Evolutionary conservation across 2,329 filamentous ascomycete genomes (phyloP).

Genomic region (Aspergillus neoniger): DNA sequence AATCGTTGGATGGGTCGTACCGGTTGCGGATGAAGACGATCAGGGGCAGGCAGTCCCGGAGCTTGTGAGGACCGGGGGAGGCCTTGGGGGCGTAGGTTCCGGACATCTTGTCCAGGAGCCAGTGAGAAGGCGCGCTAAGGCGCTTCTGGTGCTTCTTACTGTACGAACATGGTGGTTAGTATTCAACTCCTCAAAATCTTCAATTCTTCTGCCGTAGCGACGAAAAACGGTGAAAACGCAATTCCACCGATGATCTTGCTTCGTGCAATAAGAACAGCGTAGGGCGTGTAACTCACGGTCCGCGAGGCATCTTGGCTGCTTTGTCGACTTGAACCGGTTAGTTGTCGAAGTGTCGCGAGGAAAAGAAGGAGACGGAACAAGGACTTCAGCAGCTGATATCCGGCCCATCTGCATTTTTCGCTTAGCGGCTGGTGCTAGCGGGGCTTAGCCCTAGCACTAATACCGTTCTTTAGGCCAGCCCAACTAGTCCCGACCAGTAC

Average conservation of each 20-base stretch:
- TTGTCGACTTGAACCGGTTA: conserved; percentile 42
- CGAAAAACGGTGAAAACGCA: not conserved
- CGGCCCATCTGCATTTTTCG: conserved; percentile 31
- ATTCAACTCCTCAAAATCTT: conserved; percentile 9
- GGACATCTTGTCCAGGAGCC: conserved; percentile 99
- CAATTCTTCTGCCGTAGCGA: not conserved
- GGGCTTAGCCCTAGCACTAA: conserved; percentile 34
- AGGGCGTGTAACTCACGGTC: conserved; percentile 55
- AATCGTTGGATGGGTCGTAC: conserved; percentile 38
- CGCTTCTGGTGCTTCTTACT: conserved; percentile 99
- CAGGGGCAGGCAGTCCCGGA: conserved; percentile 96
- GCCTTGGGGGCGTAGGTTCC: conserved; percentile 75
- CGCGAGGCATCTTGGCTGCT: conserved; percentile 55
- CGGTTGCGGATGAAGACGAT: conserved; percentile 93
- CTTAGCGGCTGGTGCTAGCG: conserved; percentile 35
- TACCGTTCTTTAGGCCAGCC: conserved; percentile 19
- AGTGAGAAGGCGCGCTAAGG: conserved; percentile 97
- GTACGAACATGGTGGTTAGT: conserved; percentile 38
- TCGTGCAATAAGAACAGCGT: not conserved
- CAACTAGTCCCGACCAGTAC: not conserved
- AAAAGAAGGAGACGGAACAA: conserved; percentile 25
- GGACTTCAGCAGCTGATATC: conserved; percentile 23
- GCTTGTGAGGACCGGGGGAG: conserved; percentile 93
- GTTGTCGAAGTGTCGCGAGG: conserved; percentile 42
- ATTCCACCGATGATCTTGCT: not conserved